Evolutionary conservation across 2,329 filamentous ascomycete species (phyloP).

Genomic region (Neobulgaria alba): DNA sequence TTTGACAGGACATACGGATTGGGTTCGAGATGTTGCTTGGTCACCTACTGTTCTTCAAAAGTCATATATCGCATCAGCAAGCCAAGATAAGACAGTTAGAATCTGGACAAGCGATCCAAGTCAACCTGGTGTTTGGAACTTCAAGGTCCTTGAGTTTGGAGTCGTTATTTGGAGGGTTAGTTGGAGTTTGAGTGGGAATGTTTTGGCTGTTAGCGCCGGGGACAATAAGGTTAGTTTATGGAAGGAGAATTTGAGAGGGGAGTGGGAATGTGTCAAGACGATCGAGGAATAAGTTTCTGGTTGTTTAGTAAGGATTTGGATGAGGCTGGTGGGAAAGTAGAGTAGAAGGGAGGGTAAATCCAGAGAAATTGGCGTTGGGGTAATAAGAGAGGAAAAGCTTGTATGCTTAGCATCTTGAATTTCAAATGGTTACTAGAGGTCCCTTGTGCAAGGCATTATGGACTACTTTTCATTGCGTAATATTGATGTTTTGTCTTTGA

Average conservation of each 20-base stretch:
- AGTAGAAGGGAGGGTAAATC: too few species aligned
- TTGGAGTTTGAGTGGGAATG: slow-evolving; percentile 96
- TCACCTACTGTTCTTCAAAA: slow-evolving; percentile 90
- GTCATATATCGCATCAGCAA: slow-evolving; percentile 91
- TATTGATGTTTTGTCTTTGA: too few species aligned
- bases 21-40: slow-evolving; percentile 97
- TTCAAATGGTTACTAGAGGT: slow-evolving; percentile 6
- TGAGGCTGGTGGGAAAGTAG: too few species aligned
- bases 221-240: slow-evolving; percentile 97
- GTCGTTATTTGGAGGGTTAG: slow-evolving; percentile 90
- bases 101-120: slow-evolving; percentile 83
- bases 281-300: slow-evolving; percentile 65
- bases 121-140: slow-evolving; percentile 67
- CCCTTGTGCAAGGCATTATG: slow-evolving; percentile 13
- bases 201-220: slow-evolving; percentile 83
- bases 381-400: slow-evolving; percentile 20
- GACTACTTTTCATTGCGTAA: too few species aligned
- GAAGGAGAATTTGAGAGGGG: slow-evolving; percentile 95
- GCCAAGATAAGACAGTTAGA: slow-evolving; percentile 92
- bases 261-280: slow-evolving; percentile 96
- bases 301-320: slow-evolving; percentile 8
- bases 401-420: slow-evolving; percentile 16
- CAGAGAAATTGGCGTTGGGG: slow-evolving; percentile 13
- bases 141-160: slow-evolving; percentile 80
- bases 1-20: slow-evolving; percentile 80